Percentiles rank a stretch among this genome's conserved stretches.
phyloP scores from a whole-genome alignment of 345 rosid genomes.

The Aquilaria sinensis region DNA sequence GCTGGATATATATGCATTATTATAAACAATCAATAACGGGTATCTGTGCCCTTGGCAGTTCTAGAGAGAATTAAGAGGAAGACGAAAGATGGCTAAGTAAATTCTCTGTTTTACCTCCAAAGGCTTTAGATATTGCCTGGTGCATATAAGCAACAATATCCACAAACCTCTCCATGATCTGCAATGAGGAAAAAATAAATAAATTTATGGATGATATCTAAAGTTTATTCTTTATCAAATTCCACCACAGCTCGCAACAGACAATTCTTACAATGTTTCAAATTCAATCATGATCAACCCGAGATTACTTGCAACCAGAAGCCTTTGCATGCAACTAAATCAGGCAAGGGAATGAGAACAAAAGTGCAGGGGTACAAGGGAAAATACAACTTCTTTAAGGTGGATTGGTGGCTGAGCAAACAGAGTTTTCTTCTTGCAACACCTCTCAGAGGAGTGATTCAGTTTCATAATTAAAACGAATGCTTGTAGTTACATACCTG shows the following conservation, averaged over 20 bases:
- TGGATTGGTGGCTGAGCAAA: not conserved
- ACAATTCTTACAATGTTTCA: too few species aligned
- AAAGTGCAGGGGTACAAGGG: not conserved
- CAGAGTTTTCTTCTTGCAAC: not conserved
- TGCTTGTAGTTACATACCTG: constrained; percentile 44
- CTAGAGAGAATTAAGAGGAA: too few species aligned
- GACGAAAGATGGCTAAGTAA: constrained; percentile 17
- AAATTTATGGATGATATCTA: not conserved
- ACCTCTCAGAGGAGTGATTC: not conserved
- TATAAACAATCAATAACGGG: too few species aligned
- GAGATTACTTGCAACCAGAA: not conserved
- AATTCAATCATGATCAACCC: too few species aligned
- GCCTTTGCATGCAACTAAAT: not conserved
- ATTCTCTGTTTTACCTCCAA: constrained; percentile 34
- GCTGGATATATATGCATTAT: too few species aligned
- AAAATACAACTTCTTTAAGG: not conserved
- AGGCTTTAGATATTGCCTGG: constrained; percentile 58
- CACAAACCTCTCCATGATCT: constrained; percentile 76
- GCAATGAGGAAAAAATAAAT: constrained; percentile 14
- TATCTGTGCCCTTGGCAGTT: too few species aligned
- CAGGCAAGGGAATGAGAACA: not conserved
- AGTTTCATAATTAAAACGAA: not conserved
- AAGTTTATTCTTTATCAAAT: not conserved
- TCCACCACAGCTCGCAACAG: too few species aligned
- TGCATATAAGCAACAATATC: constrained; percentile 56